phyloP scores from a whole-genome alignment of 495 filamentous ascomycete genomes.

The Clohesyomyces aquaticus region DNA sequence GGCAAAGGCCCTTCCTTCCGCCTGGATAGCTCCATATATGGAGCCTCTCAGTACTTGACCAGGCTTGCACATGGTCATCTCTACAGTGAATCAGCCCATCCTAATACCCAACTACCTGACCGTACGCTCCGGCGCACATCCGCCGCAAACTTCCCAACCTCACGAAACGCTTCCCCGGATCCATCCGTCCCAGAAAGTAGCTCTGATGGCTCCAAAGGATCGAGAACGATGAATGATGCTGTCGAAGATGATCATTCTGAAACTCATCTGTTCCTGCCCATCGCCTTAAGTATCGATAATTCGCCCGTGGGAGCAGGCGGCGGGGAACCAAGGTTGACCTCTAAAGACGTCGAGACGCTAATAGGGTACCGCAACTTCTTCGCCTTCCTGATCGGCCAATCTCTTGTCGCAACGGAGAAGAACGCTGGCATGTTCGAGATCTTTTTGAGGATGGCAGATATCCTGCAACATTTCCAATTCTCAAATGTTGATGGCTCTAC shows the following conservation, averaged over 20 bases:
- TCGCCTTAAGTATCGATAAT: slow-evolving; percentile 42
- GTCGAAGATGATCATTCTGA: slow-evolving; percentile 50
- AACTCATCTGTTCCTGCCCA: slow-evolving; percentile 72
- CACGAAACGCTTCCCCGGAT: slow-evolving; percentile 29
- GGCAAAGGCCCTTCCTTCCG: slow-evolving; percentile 76
- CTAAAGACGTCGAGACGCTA: slow-evolving; percentile 67
- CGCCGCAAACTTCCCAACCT: slow-evolving; percentile 14
- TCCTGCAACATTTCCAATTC: slow-evolving; percentile 76
- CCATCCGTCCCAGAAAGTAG: slow-evolving; percentile 28
- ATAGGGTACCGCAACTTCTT: slow-evolving; percentile 87
- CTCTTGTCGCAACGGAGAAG: slow-evolving; percentile 74
- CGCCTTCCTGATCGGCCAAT: slow-evolving; percentile 80
- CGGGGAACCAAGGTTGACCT: slow-evolving; percentile 46
- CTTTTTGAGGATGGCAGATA: slow-evolving; percentile 68
- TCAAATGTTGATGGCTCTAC: slow-evolving; percentile 78
- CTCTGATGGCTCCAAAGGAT: slow-evolving; percentile 42
- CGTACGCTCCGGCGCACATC: slow-evolving; percentile 18
- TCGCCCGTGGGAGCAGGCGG: slow-evolving; percentile 45
- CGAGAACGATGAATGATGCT: slow-evolving; percentile 44
- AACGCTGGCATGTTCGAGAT: slow-evolving; percentile 72
- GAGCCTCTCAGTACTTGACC: slow-evolving; percentile 69
- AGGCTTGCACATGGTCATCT: slow-evolving; percentile 67
- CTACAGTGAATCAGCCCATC: slow-evolving; percentile 32
- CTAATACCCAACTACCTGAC: slow-evolving; percentile 20
- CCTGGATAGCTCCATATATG: slow-evolving; percentile 70